Evolutionary conservation across 1,284 basidiomycete genomes (phyloP), one percentile per base, ranked within the genome.

Genomic region (Cutaneotrichosporon spelunceum): DNA sequence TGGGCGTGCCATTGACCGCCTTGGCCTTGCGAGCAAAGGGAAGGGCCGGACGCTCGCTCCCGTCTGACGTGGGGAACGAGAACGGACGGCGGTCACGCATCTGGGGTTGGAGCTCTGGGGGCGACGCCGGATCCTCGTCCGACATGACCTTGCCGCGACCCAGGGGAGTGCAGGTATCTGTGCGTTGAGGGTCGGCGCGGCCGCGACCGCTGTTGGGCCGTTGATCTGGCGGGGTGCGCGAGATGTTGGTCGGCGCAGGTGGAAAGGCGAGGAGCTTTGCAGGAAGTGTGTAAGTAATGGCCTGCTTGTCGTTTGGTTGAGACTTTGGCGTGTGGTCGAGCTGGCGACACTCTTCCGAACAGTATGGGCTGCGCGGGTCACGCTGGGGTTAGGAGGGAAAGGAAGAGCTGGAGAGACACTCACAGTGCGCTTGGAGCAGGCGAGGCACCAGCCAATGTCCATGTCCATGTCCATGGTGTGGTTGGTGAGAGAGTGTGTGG

Each of bases 11-110:
- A 47, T 64, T 64, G 53, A 67, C 59, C 1, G 58, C 33, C 60
- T 67, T 72, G 23, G 71, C 54, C 60, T 72, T 72, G 36, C 76
- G 66, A 16, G 56, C 61, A 60, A 75, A 77, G n/a, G 65, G 58
- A 16, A 67, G 55, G 2, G 55, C 47, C 0, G 60, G 53, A 14
- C 48, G 57, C 2, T 57, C 57, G 10, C 21, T 30, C 8, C 61
- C 60, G 10, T 72, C 68, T 0, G 67, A 57, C 5, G 71, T 70
- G 2, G 75, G 74, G 58, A 77, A 76, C 8, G 76, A 78, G 66
- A 73, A 77, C 0, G 76, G 75, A 29, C 76, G 70, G 21, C 75
- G 69, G 60, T 73, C 74, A 21, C 76, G 56, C 26, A 42, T 52
- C 42, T 27, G 65, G 11, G 59, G 57, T 3, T 52, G 42, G 6